Evolutionary conservation across 2,329 filamentous ascomycete species (phyloP), one percentile per base, ranked within the genome.

Genomic region (Akanthomyces uredinophilus): DNA sequence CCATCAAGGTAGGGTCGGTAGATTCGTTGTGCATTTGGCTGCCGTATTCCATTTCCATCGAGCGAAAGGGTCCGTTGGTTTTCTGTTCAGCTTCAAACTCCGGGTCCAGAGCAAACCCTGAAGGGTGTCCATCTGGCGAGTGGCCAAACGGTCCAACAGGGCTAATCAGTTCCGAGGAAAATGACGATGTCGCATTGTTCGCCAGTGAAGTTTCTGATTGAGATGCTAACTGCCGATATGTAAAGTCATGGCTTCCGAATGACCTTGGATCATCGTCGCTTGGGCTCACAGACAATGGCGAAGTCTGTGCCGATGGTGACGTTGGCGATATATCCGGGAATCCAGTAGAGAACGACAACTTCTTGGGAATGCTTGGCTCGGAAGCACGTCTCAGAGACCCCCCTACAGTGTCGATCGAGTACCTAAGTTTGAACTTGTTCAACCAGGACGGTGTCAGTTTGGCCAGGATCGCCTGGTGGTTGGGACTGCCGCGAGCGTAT

Each of bases 391-490:
- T 78, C 65, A 80, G 78, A 43, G 86, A 70, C 64, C 78, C 81
- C 18, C 78, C 81, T 18, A 76, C 79, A 18, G 76, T 77, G 18
- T 75, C 78, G 61, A 85, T 77, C 35, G 77, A 87, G 72, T 96
- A 89, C 77, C 94, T 96, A 72, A 92, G 86, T 79, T 97, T 96
- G 80, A 98, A 98, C 72, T 95, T 96, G 70, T 96, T 92, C 39
- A 98, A 82, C 93, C 94, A 97, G 67, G 82, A 87, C 35, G 85
- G 80, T 67, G 85, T 95, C 66, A 91, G 84, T 54, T 84, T 84
- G 69, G 89, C 90, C 61, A 89, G 75, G 55, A 91, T 85, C 65
- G 83, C 86, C 60, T 96, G 91, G 4, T 87, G 84, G 62, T 87
- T 86, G 29, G 86, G 75, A 47, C 77, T 87, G 39, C 88, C 89